Conservation (phyloP, 2,329 filamentous ascomycete genomes). For the Neofusicoccum ribis region DNA sequence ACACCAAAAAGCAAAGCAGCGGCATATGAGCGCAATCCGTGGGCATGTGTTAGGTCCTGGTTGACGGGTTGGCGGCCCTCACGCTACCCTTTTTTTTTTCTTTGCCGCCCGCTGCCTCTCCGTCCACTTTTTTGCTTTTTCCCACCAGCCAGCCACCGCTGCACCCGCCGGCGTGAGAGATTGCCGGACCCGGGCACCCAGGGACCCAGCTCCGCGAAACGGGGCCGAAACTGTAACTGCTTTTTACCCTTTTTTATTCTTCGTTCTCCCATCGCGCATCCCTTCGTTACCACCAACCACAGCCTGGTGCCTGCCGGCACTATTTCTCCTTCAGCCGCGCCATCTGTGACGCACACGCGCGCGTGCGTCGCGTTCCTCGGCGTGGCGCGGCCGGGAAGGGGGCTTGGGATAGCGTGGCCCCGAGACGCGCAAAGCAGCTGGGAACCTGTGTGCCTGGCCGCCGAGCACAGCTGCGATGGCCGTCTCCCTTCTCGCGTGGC, state of each 20-base stretch:
- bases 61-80: background rate
- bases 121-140: background rate
- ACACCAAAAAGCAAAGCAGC: background rate
- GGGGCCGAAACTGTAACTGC: background rate
- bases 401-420: background rate
- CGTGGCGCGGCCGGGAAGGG: background rate
- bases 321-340: background rate
- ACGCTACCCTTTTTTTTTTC: background rate
- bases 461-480: too few species aligned
- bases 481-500: background rate
- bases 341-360: background rate
- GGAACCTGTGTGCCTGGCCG: too few species aligned
- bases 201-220: background rate
- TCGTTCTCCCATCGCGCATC: background rate
- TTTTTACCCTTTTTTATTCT: background rate
- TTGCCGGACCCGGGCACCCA: background rate
- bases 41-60: background rate
- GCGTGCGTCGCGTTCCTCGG: too few species aligned
- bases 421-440: background rate
- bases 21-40: background rate
- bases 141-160: constrained; percentile 13
- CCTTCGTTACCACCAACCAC: background rate
- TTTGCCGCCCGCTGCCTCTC: background rate
- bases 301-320: too few species aligned
- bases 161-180: background rate